phyloP scores from a whole-genome alignment of 2,329 filamentous ascomycete genomes.

The Zelopaecilomyces penicillatus region DNA sequence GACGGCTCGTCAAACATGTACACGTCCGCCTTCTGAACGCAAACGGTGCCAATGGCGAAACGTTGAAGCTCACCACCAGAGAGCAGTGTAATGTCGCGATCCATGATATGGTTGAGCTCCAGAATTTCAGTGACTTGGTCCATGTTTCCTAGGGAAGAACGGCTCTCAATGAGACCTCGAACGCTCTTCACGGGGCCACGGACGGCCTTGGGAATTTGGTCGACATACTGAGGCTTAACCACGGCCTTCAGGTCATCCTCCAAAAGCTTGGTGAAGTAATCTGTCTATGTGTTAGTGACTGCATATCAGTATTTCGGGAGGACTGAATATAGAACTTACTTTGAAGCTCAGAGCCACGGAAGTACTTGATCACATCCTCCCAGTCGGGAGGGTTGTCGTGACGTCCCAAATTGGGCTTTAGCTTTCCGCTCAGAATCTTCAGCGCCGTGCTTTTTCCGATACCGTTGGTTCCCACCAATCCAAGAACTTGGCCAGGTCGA shows the following conservation, averaged over 20 bases:
- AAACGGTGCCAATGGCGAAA: slow-evolving; percentile 93
- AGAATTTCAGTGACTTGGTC: slow-evolving; percentile 76
- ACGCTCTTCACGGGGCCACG: slow-evolving; percentile 75
- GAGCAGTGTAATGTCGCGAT: slow-evolving; percentile 81
- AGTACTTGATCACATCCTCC: slow-evolving; percentile 98
- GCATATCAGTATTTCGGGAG: not conserved
- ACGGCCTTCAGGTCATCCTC: slow-evolving; percentile 97
- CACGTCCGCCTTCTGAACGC: slow-evolving; percentile 90
- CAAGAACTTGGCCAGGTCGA: slow-evolving; percentile 87
- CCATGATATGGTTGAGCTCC: slow-evolving; percentile 80
- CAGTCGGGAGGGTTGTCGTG: slow-evolving; percentile 97
- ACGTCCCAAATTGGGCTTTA: slow-evolving; percentile 94
- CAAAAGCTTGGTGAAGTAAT: slow-evolving; percentile 97
- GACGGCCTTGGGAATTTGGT: slow-evolving; percentile 92
- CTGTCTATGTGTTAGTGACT: slow-evolving; percentile 25
- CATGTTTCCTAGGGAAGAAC: slow-evolving; percentile 68
- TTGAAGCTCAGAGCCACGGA: slow-evolving; percentile 93
- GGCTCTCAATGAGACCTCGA: slow-evolving; percentile 65
- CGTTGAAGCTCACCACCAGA: slow-evolving; percentile 97
- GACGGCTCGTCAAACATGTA: slow-evolving; percentile 99
- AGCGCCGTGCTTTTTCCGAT: slow-evolving; percentile 99
- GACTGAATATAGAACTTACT: slow-evolving; percentile 47
- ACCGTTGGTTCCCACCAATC: slow-evolving; percentile 98
- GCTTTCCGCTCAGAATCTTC: slow-evolving; percentile 96
- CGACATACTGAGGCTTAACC: slow-evolving; percentile 98